phyloP scores from a whole-genome alignment of 768 basidiomycete genomes.

The Suillus occidentalis region DNA sequence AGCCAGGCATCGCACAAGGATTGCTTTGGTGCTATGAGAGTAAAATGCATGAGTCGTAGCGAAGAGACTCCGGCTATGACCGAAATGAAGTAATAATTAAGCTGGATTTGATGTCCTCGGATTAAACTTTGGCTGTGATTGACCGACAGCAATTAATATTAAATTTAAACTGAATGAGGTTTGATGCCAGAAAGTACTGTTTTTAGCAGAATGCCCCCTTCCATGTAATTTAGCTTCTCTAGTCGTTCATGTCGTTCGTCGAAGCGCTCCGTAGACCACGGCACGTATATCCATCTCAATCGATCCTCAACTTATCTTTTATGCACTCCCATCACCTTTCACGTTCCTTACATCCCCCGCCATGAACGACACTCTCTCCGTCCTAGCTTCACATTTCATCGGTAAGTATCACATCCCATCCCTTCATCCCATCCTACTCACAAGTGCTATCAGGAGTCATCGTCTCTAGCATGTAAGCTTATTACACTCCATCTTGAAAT shows the following conservation, averaged over 20 bases:
- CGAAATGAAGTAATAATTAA: neutral
- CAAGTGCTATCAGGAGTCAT: constrained; percentile 27
- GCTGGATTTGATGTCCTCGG: neutral
- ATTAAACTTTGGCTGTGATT: neutral
- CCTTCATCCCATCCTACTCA: constrained; percentile 9
- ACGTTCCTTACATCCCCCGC: constrained; percentile 1
- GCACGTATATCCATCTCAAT: constrained; percentile 21
- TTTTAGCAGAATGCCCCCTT: neutral
- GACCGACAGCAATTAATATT: neutral
- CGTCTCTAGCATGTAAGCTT: constrained; percentile 31
- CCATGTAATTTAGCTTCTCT: constrained; percentile 9
- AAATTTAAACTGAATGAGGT: neutral
- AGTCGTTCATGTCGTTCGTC: constrained; percentile 31
- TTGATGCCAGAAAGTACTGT: neutral
- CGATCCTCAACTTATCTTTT: constrained; percentile 10
- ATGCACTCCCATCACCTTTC: neutral
- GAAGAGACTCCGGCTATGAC: neutral
- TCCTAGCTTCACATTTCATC: constrained; percentile 29
- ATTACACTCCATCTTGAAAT: neutral
- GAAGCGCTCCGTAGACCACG: constrained; percentile 33
- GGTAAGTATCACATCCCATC: constrained; percentile 13
- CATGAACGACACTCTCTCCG: constrained; percentile 20
- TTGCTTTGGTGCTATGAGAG: neutral
- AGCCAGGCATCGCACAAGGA: neutral
- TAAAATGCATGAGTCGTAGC: neutral